Evolutionary conservation across 257 asterid species (phyloP).

Genomic region (Lavandula angustifolia): DNA sequence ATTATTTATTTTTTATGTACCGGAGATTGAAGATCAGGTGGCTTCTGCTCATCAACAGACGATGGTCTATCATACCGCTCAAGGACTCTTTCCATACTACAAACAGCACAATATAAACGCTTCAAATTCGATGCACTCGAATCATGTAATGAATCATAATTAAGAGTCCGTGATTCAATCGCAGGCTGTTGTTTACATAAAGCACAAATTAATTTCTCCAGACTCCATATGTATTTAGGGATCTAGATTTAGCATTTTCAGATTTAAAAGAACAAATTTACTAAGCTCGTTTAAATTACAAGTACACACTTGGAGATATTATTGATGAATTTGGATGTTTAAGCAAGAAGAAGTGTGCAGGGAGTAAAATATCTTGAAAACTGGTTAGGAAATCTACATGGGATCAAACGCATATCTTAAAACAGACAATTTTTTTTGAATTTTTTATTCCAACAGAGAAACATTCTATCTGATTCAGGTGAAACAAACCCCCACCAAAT

Average conservation of each 20-base stretch:
- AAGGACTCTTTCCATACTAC: conserved; percentile 85
- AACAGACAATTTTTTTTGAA: neutral
- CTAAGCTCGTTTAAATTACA: neutral
- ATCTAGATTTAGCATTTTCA: neutral
- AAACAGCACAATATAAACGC: neutral
- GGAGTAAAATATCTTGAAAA: too few species aligned
- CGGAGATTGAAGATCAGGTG: conserved; percentile 53
- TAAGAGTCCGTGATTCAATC: too few species aligned
- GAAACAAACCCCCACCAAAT: conserved; percentile 10
- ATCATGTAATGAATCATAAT: neutral
- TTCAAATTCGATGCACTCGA: neutral
- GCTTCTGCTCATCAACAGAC: conserved; percentile 52
- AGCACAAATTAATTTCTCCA: neutral
- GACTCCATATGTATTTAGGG: neutral
- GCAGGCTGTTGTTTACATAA: too few species aligned
- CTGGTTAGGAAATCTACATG: too few species aligned
- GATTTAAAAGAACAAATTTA: neutral
- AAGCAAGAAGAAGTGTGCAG: too few species aligned
- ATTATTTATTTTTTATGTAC: conserved; percentile 32
- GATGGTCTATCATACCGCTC: conserved; percentile 80
- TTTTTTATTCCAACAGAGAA: neutral
- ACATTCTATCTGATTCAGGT: neutral
- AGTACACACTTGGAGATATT: too few species aligned
- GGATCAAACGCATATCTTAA: neutral
- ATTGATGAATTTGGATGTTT: too few species aligned